phyloP scores from a whole-genome alignment of 805 yeast species.

The Yarrowia porcina region DNA sequence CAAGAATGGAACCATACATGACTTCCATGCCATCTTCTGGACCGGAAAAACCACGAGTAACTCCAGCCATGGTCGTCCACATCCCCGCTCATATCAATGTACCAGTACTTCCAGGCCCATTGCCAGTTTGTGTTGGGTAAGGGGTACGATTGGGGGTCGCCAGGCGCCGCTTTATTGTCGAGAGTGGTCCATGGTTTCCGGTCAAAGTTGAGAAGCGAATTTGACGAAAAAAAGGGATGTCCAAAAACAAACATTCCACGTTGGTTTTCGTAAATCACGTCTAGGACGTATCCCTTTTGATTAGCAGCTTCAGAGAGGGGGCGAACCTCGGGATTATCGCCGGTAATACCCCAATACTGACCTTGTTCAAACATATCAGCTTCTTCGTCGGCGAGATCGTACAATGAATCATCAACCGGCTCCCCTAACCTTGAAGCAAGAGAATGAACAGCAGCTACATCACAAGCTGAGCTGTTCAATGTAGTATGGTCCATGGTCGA shows the following conservation, averaged over 20 bases:
- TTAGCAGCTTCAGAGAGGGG: conserved; percentile 1
- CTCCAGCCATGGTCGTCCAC: conserved; percentile 87
- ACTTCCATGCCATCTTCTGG: conserved; percentile 58
- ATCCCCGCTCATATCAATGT: conserved; percentile 63
- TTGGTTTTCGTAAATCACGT: conserved; percentile 42
- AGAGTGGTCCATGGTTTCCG: conserved; percentile 39
- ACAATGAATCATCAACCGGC: not conserved
- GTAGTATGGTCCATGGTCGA: conserved; percentile 6
- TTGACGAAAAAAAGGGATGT: conserved; percentile 39
- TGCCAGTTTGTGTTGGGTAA: conserved; percentile 60
- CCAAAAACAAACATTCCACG: conserved; percentile 44
- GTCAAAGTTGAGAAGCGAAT: conserved; percentile 40
- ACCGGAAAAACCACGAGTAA: conserved; percentile 53
- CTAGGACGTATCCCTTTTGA: conserved; percentile 30
- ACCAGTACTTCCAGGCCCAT: conserved; percentile 73
- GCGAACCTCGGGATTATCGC: not conserved
- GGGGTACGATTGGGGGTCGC: conserved; percentile 36
- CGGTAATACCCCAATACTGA: not conserved
- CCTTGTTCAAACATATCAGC: conserved; percentile 14
- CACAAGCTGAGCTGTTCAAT: not conserved
- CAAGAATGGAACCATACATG: conserved; percentile 55
- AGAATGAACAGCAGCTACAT: not conserved
- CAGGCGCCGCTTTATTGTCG: conserved; percentile 28
- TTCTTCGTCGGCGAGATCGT: not conserved
- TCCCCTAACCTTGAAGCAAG: not conserved